Conservation (phyloP, 2,329 filamentous ascomycete species). For the Phoma sp. region DNA sequence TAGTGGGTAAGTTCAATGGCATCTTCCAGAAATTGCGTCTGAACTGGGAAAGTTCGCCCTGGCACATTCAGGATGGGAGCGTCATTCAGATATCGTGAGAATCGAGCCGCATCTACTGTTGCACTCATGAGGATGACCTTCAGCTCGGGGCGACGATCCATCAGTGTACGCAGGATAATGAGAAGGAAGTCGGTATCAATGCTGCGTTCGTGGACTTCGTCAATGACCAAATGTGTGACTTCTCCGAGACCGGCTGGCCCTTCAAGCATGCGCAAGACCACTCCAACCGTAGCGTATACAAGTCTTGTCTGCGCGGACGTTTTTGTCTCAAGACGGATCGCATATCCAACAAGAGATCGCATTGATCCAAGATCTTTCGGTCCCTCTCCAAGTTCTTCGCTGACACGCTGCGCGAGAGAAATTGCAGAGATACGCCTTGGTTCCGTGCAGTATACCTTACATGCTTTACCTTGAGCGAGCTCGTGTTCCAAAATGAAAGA, state of each 20-base stretch:
- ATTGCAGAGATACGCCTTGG: conserved; percentile 95
- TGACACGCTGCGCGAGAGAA: conserved; percentile 88
- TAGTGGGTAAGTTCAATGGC: conserved; percentile 88
- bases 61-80: conserved; percentile 90
- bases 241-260: conserved; percentile 83
- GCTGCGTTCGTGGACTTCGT: conserved; percentile 92
- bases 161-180: conserved; percentile 85
- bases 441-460: conserved; percentile 95
- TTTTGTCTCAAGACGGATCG: conserved; percentile 90
- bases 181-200: conserved; percentile 97
- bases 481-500: conserved; percentile 91
- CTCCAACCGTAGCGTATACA: conserved; percentile 86
- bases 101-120: conserved; percentile 89
- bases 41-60: conserved; percentile 90
- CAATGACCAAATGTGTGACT: conserved; percentile 92
- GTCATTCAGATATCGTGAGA: conserved; percentile 84
- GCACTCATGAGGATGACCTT: conserved; percentile 98
- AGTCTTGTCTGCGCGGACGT: conserved; percentile 80
- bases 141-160: conserved; percentile 76
- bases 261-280: conserved; percentile 98
- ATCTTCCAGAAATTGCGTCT: conserved; percentile 88
- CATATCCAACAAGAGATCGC: conserved; percentile 89
- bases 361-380: conserved; percentile 80
- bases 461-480: conserved; percentile 76
- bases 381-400: conserved; percentile 89